Evolutionary conservation across 208 protist genomes (phyloP).

Genomic region (Acanthamoeba triangularis): DNA sequence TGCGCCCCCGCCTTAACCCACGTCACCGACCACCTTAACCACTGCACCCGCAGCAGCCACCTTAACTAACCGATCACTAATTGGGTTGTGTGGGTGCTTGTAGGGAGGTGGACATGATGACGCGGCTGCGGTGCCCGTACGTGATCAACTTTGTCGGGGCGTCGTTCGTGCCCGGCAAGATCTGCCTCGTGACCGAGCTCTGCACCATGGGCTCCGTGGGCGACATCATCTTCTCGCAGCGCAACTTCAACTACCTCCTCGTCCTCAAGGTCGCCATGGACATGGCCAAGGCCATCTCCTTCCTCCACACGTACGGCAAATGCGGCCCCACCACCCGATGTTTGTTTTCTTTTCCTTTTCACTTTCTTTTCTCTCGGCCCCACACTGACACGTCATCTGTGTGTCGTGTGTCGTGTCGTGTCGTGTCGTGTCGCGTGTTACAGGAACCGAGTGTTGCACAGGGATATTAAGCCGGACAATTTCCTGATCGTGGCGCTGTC

Average conservation of each 20-base stretch:
- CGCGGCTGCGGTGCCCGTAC: background rate
- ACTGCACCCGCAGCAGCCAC: no score
- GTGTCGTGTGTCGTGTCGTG: no score
- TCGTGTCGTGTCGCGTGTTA: background rate
- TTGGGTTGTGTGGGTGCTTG: no score
- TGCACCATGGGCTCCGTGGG: background rate
- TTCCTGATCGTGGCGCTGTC: conserved; percentile 26
- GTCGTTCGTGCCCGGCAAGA: conserved; percentile 23
- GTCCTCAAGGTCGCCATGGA: conserved; percentile 53
- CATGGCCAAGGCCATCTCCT: conserved; percentile 62
- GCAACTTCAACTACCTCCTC: conserved; percentile 37
- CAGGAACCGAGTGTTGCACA: conserved; percentile 27
- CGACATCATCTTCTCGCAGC: conserved; percentile 11
- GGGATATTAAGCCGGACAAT: conserved; percentile 56
- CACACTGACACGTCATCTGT: no score
- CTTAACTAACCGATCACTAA: background rate
- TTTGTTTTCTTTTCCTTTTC: no score
- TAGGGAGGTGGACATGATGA: conserved; percentile 64
- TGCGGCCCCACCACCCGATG: no score
- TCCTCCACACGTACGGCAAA: conserved; percentile 62
- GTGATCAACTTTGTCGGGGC: conserved; percentile 59
- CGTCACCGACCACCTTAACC: no score
- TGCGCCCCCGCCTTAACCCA: background rate
- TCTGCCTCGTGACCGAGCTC: conserved; percentile 47
- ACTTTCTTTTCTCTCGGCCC: no score